Conservation (phyloP, 805 yeast species). For the Candida maesae region DNA sequence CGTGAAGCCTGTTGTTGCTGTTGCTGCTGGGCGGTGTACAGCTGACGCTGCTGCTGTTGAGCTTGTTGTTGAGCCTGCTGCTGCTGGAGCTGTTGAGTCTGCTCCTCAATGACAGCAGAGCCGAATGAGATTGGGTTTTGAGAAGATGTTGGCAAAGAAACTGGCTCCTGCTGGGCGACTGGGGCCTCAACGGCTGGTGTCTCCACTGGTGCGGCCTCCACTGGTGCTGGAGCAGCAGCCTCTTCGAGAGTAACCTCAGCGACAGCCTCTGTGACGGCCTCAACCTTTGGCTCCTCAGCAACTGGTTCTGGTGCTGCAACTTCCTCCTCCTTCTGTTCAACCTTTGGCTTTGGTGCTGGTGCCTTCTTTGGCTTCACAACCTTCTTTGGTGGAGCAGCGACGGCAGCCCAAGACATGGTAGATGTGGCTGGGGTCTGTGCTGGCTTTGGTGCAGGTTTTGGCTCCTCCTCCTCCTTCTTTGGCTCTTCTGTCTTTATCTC, state of each 20-base stretch:
- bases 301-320: constrained; percentile 9
- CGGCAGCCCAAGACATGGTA: constrained; percentile 63
- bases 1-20: constrained; percentile 17
- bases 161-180: constrained; percentile 41
- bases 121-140: constrained; percentile 49
- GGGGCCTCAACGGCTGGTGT: constrained; percentile 23
- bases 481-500: constrained; percentile 8
- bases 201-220: constrained; percentile 15
- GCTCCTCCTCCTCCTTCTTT: constrained; percentile 9
- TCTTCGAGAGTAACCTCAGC: constrained; percentile 21
- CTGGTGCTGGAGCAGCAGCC: constrained; percentile 18
- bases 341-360: constrained; percentile 15
- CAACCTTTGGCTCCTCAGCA: constrained; percentile 6
- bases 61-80: constrained; percentile 5
- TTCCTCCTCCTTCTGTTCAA: constrained; percentile 19
- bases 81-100: constrained; percentile 17
- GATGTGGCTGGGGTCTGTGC: constrained; percentile 26
- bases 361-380: constrained; percentile 21
- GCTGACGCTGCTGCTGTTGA: constrained; percentile 20
- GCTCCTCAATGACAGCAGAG: constrained; percentile 42
- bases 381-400: constrained; percentile 48
- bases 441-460: constrained; percentile 18
- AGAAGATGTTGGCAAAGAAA: constrained; percentile 47
- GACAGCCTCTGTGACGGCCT: constrained; percentile 9
- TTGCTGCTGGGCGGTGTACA: constrained; percentile 17